Percentiles rank a stretch among this genome's conserved stretches.
These are phyloP conservation scores for Mucor piriformis DNA, from an alignment of 371 early-diverging fungal genomes.

Conservation along the genomic window DNA sequence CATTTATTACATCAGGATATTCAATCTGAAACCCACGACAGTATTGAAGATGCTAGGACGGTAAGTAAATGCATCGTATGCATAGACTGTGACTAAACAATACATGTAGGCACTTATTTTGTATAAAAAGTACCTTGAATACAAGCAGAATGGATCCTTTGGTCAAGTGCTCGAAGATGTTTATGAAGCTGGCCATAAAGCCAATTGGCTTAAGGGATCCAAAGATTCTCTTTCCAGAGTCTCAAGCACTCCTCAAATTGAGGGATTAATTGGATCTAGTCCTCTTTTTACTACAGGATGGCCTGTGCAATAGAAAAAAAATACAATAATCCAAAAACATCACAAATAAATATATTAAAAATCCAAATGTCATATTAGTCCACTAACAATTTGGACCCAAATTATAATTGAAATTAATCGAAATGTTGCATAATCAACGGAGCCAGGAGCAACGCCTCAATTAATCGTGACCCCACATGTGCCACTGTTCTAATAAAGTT, in stretches of 20 bases:
- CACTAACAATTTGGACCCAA: too few relatives aligned
- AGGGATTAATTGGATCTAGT: conserved; percentile 2
- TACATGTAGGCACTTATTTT: conserved; percentile 73
- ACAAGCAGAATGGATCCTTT: conserved; percentile 66
- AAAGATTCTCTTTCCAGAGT: conserved; percentile 29
- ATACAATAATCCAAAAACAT: background rate
- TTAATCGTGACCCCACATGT: background rate
- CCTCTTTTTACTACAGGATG: conserved; percentile 21
- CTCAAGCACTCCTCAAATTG: conserved; percentile 26
- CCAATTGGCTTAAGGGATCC: conserved; percentile 60
- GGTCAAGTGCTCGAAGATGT: conserved; percentile 78
- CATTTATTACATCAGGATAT: conserved; percentile 82
- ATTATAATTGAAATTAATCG: too few relatives aligned
- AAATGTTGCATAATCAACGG: too few relatives aligned
- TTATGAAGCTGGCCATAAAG: conserved; percentile 78
- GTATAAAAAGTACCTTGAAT: conserved; percentile 78
- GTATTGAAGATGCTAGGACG: conserved; percentile 91
- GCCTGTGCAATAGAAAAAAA: conserved; percentile 13
- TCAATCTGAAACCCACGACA: conserved; percentile 88
- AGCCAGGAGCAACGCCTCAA: background rate
- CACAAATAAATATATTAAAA: conserved; percentile 7
- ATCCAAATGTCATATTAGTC: background rate
- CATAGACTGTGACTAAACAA: too few relatives aligned
- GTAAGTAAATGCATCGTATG: conserved; percentile 49
- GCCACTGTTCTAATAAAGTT: too few relatives aligned